Base-by-base conservation (phyloP, 805 yeast species). In the Candida golubevii region DNA sequence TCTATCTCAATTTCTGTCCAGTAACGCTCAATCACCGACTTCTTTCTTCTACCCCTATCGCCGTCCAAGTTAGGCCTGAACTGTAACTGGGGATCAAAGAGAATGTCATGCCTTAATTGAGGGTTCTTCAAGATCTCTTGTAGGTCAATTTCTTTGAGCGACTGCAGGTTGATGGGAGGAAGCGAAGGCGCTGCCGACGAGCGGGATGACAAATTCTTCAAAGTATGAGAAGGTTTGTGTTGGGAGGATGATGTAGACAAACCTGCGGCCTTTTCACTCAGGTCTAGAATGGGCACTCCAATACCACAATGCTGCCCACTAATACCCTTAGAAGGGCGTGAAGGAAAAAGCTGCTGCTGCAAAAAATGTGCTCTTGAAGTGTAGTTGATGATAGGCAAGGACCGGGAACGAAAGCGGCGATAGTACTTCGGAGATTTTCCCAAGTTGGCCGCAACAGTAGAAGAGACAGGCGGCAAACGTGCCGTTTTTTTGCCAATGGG, bases 41-140 rank as follows among this genome's bases (percentile, higher is more conserved):
- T 83, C 74, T 89, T 88, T 43, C 89, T 75, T 47, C 81, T 75
- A 26, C 95, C 96, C 41, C 96, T 72, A 65, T 90, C 97, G 41
- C 96, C 95, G 61, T 87, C 96, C 53, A 89, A 69, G 58, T 88
- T 87, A 27, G 95, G 95, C 61, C 97, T 78, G 63, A 90, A 88
- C 68, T 89, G 96, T 47, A 90, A 71, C 58, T 86, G 87, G 13
- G 97, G 95, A 67, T 90, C 97, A 60, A 90, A 90, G 11, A 88
- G 74, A 42, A 91, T 87, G 62, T 91, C 98, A 63, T 90, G 98
- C 51, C 98, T 78, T 45, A 90, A 71, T 62, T 88, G 96, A 4
- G 96, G 96, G 65, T 90, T 90, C 59, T 86, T 87, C 54, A 90
- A 73, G 42, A 91, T 90, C 59, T 88, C 96, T 49, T 85, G 85